Evolutionary conservation across 2,329 filamentous ascomycete genomes (phyloP), one percentile per base, ranked within the genome.

Genomic region (Magnaporthiopsis incrustans): DNA sequence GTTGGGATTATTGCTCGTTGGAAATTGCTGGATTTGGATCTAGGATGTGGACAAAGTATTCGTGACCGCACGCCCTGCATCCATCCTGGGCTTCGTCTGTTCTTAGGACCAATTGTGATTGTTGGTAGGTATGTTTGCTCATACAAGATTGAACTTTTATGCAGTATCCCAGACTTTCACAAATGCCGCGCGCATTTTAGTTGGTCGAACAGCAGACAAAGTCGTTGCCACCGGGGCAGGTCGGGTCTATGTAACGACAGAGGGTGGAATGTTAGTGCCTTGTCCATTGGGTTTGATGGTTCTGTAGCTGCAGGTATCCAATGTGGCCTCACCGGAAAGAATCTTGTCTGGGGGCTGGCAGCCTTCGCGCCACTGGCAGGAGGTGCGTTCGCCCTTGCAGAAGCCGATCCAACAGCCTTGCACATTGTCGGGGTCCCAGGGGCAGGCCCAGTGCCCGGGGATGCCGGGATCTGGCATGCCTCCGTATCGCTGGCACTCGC

Each of bases 21-120:
- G 15, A 44, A 35, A 35, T 30, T 11, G 25, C 58, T 69, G 93
- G 94, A 75, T 95, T 91, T 79, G 97, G 93, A 78, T 96, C 15
- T 38, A 6, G 33, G 33, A 12, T 12, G 32, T 44, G 6, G 15
- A 18, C 38, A 44, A 18, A 44, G 38, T 15, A 18, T 3, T 18
- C 15, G 5, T 7, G 35, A 33, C 32, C 35, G 4, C 35, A 5
- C 35, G 35, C 35, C 35, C 35, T 38, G 35, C 14, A 15, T 15
- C 35, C 35, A 38, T 15, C 35, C 12, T 5, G 4, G 35, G 35
- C 14, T 38, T 14, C 35, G 15, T 38, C 35, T 38, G 35, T 38
- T 15, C 35, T 38, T 38, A 15, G 12, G 35, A 7, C 14, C 3
- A 44, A 5, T 15, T 18, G 11, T 44, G 7, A 44, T 44, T 44